These are phyloP conservation scores for Pholiota adiposa DNA, from an alignment of 1,284 basidiomycete genomes.

Conservation along the genomic window DNA sequence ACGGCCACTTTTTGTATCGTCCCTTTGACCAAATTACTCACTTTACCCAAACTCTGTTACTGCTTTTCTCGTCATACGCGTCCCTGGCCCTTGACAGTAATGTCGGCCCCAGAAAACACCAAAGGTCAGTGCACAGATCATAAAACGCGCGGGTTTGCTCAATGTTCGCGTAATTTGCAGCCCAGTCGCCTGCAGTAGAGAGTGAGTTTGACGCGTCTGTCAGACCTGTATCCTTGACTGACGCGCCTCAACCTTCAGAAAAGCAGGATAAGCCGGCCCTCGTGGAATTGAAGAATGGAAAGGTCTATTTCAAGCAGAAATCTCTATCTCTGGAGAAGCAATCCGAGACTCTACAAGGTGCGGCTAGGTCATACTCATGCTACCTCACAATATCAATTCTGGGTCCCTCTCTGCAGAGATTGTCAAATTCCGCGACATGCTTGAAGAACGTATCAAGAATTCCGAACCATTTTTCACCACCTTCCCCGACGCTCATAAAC, in stretches of 20 bases:
- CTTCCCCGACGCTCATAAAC: conserved; percentile 70
- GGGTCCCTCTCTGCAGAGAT: conserved; percentile 50
- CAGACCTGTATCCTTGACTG: conserved; percentile 7
- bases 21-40: conserved; percentile 11
- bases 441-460: conserved; percentile 52
- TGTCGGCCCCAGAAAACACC: conserved; percentile 39
- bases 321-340: conserved; percentile 73
- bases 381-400: neutral
- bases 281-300: conserved; percentile 76
- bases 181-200: conserved; percentile 21
- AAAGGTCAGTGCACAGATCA: conserved; percentile 34
- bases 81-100: conserved; percentile 30
- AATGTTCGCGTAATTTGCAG: conserved; percentile 13
- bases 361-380: conserved; percentile 23
- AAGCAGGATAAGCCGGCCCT: conserved; percentile 45
- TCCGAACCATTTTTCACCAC: conserved; percentile 50
- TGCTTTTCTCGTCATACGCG: neutral
- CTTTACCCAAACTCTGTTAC: neutral
- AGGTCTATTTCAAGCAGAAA: conserved; percentile 81
- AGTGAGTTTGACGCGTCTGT: conserved; percentile 36
- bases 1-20: conserved; percentile 28
- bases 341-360: conserved; percentile 83
- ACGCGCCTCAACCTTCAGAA: conserved; percentile 35
- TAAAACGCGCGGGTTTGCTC: neutral
- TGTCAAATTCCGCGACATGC: conserved; percentile 73